Evolutionary conservation across 2,329 filamentous ascomycete genomes (phyloP), one percentile per base, ranked within the genome.

Genomic region (Beauveria brongniartii): DNA sequence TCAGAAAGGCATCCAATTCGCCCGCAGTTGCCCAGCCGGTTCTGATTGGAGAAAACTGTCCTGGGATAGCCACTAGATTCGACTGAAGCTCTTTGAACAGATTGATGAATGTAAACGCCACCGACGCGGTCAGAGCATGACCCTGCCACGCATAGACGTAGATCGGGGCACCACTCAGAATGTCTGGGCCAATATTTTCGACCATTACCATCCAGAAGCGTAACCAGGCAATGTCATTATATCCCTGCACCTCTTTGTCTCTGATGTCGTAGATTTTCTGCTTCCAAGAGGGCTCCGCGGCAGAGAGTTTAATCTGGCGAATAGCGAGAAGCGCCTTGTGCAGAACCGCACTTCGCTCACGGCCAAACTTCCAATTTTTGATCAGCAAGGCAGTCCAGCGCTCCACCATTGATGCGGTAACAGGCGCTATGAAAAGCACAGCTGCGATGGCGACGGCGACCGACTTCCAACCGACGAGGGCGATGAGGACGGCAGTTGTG

Each of bases 301-400:
- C 63, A 6, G 63, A 63, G 10, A 64, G 59, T 10, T 64, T 63
- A 7, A 64, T 64, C 8, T 64, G 63, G 16, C 63, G 43, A 40
- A 64, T 64, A 26, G 56, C 61, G 1, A 54, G 44, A 0, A 64
- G 51, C 1, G 62, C 62, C 1, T 40, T 12, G 10, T n/a, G 24
- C 9, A 59, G 3, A 41, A 20, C 3, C 30, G 30, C 44, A 30
- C 41, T 58, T 28, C 46, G 55, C 8, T 41, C 22, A 46, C n/a
- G 9, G 3, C 8, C n/a, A 3, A 30, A 20, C 10, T 20, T 22
- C 46, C 55, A 58, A 2, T 16, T 56, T 12, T 34, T 44, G 1
- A 53, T 22, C 9, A 59, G 53, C 3, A 51, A 47, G 5, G 55
- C 40, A 6, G 52, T 40, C 47, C 61, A 53, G 7, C 58, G 40